Conservation (phyloP, 805 yeast genomes). For the Zygoascus tannicola region DNA sequence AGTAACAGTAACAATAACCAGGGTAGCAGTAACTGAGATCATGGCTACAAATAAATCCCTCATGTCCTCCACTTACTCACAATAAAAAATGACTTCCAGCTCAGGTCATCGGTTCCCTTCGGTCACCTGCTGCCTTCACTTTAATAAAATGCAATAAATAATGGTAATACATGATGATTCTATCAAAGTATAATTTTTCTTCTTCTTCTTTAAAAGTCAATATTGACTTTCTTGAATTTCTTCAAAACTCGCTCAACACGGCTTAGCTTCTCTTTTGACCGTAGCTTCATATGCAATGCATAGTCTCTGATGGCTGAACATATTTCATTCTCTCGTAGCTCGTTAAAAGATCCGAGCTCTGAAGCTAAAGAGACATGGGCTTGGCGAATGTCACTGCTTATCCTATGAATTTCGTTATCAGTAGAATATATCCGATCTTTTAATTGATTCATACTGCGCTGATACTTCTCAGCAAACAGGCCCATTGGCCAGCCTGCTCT, state of each 20-base stretch:
- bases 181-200: not conserved
- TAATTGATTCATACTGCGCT: slow-evolving; percentile 23
- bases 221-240: not conserved
- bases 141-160: not conserved
- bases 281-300: slow-evolving; percentile 15
- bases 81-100: no score
- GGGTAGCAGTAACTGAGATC: not conserved
- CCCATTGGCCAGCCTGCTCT: slow-evolving; percentile 23
- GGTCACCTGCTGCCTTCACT: no score
- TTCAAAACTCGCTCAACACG: slow-evolving; percentile 9
- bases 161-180: not conserved
- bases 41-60: no score
- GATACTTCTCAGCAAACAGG: slow-evolving; percentile 28
- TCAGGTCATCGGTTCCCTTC: no score
- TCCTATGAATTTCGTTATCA: slow-evolving; percentile 21
- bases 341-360: slow-evolving; percentile 32
- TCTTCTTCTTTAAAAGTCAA: not conserved
- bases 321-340: slow-evolving; percentile 27
- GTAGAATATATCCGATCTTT: slow-evolving; percentile 24
- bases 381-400: slow-evolving; percentile 26
- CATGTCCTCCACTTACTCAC: no score
- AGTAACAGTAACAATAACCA: not conserved
- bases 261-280: slow-evolving; percentile 16
- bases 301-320: slow-evolving; percentile 17
- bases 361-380: slow-evolving; percentile 30